Percentiles rank a stretch among this genome's conserved stretches.
These are phyloP conservation scores for Thelonectria rubi DNA, from an alignment of 2,329 filamentous ascomycete species.

Conservation along the genomic window DNA sequence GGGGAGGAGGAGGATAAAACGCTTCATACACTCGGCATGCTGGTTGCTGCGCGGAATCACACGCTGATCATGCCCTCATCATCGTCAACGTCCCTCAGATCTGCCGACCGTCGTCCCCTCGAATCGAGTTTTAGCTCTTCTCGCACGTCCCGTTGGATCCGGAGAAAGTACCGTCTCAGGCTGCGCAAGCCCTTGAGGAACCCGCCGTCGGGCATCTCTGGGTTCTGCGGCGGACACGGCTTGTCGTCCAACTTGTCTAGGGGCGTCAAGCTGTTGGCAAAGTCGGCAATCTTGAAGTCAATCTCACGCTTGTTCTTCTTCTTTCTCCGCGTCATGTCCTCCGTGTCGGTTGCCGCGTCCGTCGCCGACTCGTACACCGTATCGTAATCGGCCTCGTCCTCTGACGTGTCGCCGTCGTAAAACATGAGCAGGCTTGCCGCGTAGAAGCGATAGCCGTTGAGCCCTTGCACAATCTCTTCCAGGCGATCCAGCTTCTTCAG, in stretches of 20 bases:
- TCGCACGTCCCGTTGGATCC: constrained; percentile 82
- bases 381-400: constrained; percentile 57
- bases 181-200: constrained; percentile 87
- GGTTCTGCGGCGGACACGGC: constrained; percentile 82
- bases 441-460: constrained; percentile 93
- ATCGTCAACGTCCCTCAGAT: constrained; percentile 40
- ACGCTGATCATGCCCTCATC: constrained; percentile 48
- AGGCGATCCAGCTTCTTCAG: constrained; percentile 84
- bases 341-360: constrained; percentile 66
- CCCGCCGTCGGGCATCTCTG: constrained; percentile 82
- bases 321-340: constrained; percentile 59
- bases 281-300: constrained; percentile 97
- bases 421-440: constrained; percentile 94
- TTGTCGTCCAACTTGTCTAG: constrained; percentile 73
- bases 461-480: constrained; percentile 80
- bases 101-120: constrained; percentile 39
- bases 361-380: constrained; percentile 66
- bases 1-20: constrained; percentile 20
- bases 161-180: constrained; percentile 83
- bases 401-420: constrained; percentile 83
- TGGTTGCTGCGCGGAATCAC: constrained; percentile 27
- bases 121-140: constrained; percentile 59
- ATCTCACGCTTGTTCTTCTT: constrained; percentile 69
- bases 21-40: not conserved
- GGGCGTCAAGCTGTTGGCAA: constrained; percentile 95